Base-by-base conservation (phyloP, 768 basidiomycete genomes). In the Suillus sp. region DNA sequence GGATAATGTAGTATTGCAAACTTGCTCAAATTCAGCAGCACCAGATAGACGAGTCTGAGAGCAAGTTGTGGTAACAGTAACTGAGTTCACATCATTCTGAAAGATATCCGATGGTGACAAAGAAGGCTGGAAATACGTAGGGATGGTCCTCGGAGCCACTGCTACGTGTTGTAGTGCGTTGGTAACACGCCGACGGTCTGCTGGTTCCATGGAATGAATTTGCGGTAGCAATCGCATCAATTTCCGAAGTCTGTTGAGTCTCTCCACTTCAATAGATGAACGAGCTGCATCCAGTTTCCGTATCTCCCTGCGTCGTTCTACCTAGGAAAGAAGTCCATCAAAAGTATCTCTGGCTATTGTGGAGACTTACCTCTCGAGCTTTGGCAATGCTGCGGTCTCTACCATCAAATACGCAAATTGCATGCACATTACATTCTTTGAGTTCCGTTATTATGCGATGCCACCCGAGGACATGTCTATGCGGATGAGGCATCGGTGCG, bases 321-420 rank as follows among this genome's bases (percentile, higher is more conserved):
- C 70, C 91, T 92, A 63, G 14, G 30, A 59, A 57, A 55, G 42
- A 60, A 45, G 65, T 68, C 32, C 56, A 64, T 22, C 35, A 35
- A 37, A 22, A 51, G 11, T 8, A 35, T 25, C 16, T n/a, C 16
- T 5, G 11, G 27, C 32, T 18, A 43, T n/a, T 30, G 10, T 27
- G 18, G 25, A 2, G 5, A 71, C 80, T 58, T 61, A 90, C 92
- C 83, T 95, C 93, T 40, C 78, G 77, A 45, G 84, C 79, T 71
- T 95, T 95, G 13, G 93, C 92, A 18, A 72, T 57, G 70, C 77
- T 86, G 27, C 92, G 84, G 62, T 84, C 77, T 64, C 83, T 82
- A 13, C 92, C 93, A 68, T 95, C 92, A 68, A 94, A 95, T 1
- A 95, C 86, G 69, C 92, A 93, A 9, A 93, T 82, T 6, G 86